Evolutionary conservation across 306 rosid genomes (phyloP).

Genomic region (Hippophae gyantsensis): DNA sequence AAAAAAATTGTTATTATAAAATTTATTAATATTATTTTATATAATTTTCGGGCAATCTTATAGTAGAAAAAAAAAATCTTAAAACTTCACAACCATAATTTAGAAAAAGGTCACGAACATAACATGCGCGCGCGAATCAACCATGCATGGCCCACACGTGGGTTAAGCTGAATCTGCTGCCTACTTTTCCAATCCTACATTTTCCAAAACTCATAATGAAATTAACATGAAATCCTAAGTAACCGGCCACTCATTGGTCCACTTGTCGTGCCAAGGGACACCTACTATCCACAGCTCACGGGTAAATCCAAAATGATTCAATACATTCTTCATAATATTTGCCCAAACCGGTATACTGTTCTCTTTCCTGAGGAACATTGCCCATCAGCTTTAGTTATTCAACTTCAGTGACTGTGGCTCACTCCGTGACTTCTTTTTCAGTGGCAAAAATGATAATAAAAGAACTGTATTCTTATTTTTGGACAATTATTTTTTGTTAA

Average conservation of each 20-base stretch:
- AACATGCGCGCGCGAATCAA: constrained; percentile 19
- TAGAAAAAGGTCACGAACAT: background rate
- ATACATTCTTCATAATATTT: too few species aligned
- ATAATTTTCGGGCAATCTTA: too few species aligned
- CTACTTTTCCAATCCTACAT: background rate
- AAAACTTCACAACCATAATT: too few species aligned
- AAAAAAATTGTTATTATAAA: too few species aligned
- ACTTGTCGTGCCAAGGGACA: constrained; percentile 15
- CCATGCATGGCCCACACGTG: constrained; percentile 18
- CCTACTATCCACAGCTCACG: background rate
- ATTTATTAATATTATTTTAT: too few species aligned
- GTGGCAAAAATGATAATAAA: background rate
- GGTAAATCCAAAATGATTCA: too few species aligned
- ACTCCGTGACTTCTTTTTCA: background rate
- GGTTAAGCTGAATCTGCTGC: constrained; percentile 10
- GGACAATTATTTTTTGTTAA: too few species aligned
- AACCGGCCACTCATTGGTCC: constrained; percentile 14
- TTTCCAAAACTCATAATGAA: background rate
- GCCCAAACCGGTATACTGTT: too few species aligned
- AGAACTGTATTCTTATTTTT: too few species aligned
- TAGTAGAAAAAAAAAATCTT: too few species aligned
- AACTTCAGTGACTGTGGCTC: constrained; percentile 1
- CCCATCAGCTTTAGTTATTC: too few species aligned
- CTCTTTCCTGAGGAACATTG: too few species aligned
- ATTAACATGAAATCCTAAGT: background rate